These are phyloP conservation scores for Apophysomyces sp. DNA, from an alignment of 371 early-diverging fungal species.

Conservation along the genomic window DNA sequence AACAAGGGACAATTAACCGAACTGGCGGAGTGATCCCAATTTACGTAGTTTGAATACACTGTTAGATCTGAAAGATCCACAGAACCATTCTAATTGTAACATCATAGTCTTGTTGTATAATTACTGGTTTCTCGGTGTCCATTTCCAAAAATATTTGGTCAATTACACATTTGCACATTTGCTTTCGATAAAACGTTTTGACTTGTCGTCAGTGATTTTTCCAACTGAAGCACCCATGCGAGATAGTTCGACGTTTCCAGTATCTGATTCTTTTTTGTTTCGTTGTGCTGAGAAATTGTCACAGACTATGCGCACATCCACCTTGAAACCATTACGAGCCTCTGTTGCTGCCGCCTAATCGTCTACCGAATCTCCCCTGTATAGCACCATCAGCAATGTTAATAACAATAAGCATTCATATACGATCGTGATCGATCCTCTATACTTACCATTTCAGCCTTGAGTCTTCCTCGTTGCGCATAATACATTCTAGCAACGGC, in stretches of 20 bases:
- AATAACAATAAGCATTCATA: conserved; percentile 1
- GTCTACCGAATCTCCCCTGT: conserved; percentile 11
- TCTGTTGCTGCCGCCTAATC: conserved; percentile 7
- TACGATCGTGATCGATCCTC: neutral
- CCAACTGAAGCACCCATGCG: conserved; percentile 7
- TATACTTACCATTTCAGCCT: conserved; percentile 10
- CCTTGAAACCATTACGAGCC: conserved; percentile 9
- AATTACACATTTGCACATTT: too few relatives aligned
- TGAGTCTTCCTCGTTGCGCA: conserved; percentile 8
- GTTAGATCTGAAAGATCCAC: too few relatives aligned
- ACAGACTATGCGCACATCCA: conserved; percentile 6
- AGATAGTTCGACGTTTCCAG: conserved; percentile 6
- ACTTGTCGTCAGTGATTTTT: conserved; percentile 9
- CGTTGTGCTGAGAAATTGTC: conserved; percentile 5
- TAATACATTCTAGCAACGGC: conserved; percentile 12
- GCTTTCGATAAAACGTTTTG: conserved; percentile 9
- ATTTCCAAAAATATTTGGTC: too few relatives aligned
- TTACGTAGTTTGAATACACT: too few relatives aligned
- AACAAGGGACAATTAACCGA: too few relatives aligned
- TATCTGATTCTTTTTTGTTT: conserved; percentile 7
- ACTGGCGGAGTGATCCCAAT: too few relatives aligned
- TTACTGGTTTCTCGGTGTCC: too few relatives aligned
- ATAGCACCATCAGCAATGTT: conserved; percentile 6
- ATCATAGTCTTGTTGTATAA: too few relatives aligned
- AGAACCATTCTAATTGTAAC: too few relatives aligned